Evolutionary conservation across 768 basidiomycete genomes (phyloP).

Genomic region (Russula earlei): DNA sequence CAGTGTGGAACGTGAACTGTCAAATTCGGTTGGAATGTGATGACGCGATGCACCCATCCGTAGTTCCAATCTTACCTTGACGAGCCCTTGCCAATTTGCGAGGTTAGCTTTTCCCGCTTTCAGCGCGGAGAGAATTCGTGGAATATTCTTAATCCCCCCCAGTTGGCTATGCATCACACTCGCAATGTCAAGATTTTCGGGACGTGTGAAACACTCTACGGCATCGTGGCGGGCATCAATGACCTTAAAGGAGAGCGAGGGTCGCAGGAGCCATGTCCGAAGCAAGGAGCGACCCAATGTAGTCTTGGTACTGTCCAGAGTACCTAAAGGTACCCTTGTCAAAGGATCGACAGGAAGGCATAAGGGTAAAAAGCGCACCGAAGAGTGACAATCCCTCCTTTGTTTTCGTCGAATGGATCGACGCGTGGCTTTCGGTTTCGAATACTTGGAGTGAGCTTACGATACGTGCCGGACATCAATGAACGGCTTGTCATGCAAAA

Average conservation of each 20-base stretch:
- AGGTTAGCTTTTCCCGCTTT: constrained; percentile 55
- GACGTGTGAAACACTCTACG: constrained; percentile 59
- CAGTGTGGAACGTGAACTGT: constrained; percentile 70
- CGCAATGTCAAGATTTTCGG: constrained; percentile 55
- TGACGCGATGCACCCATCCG: neutral
- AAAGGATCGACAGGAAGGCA: neutral
- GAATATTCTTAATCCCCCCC: constrained; percentile 71
- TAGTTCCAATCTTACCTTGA: constrained; percentile 41
- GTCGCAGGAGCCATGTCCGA: constrained; percentile 82
- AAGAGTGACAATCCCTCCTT: constrained; percentile 89
- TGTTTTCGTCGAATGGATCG: constrained; percentile 70
- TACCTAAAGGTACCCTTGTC: constrained; percentile 36
- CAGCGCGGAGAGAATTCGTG: constrained; percentile 47
- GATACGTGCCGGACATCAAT: neutral
- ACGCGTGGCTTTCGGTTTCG: constrained; percentile 78
- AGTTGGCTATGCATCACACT: constrained; percentile 53
- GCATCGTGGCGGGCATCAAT: constrained; percentile 79
- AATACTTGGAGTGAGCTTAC: constrained; percentile 84
- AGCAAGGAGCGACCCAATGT: constrained; percentile 67
- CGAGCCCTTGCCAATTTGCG: constrained; percentile 74
- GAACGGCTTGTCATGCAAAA: neutral
- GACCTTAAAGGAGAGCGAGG: constrained; percentile 58
- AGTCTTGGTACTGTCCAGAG: constrained; percentile 71
- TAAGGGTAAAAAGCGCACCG: constrained; percentile 35
- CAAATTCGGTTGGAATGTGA: neutral